Conservation (phyloP, 2,329 filamentous ascomycete species). For the Pseudocercospora macadamiae region DNA sequence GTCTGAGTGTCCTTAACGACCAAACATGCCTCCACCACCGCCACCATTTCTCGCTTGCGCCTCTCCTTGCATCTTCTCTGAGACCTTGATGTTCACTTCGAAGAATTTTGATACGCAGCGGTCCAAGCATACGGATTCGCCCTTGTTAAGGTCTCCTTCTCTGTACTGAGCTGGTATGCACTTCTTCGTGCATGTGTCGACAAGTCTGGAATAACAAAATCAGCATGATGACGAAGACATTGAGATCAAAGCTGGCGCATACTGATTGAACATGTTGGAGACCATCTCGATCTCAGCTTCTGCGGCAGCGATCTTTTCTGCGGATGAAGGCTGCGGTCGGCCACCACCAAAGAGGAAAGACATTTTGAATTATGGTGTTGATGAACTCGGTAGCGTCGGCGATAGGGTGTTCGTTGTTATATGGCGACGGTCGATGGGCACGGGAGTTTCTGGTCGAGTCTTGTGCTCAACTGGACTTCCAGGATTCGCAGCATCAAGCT, state of each 20-base stretch:
- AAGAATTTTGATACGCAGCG: slow-evolving; percentile 98
- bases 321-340: slow-evolving; percentile 83
- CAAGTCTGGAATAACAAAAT: slow-evolving; percentile 53
- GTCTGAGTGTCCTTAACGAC: slow-evolving; percentile 16
- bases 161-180: slow-evolving; percentile 92
- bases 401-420: background rate
- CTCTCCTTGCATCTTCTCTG: slow-evolving; percentile 92
- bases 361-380: slow-evolving; percentile 48
- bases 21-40: slow-evolving; percentile 49
- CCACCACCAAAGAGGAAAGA: slow-evolving; percentile 71
- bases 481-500: background rate
- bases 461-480: background rate
- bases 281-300: slow-evolving; percentile 98
- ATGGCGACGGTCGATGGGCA: too few species aligned
- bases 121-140: slow-evolving; percentile 96
- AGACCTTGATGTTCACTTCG: slow-evolving; percentile 96
- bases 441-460: too few species aligned
- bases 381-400: background rate
- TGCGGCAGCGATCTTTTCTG: slow-evolving; percentile 94
- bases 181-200: slow-evolving; percentile 88
- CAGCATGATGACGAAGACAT: slow-evolving; percentile 11
- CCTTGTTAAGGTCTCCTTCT: slow-evolving; percentile 97
- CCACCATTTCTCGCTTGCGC: slow-evolving; percentile 67
- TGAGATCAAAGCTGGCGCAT: slow-evolving; percentile 34
- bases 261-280: slow-evolving; percentile 98